phyloP scores from a whole-genome alignment of 192 early-diverging fungal species.

The Spizellomyces sp. region DNA sequence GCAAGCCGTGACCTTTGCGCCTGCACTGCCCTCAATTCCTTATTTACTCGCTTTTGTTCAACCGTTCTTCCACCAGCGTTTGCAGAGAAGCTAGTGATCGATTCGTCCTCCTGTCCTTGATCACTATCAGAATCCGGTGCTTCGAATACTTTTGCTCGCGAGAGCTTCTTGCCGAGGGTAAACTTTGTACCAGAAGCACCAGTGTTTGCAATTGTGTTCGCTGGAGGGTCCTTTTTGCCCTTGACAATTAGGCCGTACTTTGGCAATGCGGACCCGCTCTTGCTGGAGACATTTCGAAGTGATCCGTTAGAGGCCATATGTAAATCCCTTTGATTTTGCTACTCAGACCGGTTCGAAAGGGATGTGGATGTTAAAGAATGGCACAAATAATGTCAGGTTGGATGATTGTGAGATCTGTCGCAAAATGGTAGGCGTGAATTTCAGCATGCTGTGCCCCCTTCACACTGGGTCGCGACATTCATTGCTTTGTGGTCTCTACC shows the following conservation, averaged over 20 bases:
- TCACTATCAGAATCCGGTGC: constrained; percentile 17
- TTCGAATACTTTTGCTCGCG: constrained; percentile 5
- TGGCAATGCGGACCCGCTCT: too few species aligned
- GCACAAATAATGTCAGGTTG: too few species aligned
- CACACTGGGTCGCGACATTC: too few species aligned
- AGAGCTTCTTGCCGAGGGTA: constrained; percentile 18
- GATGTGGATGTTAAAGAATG: too few species aligned
- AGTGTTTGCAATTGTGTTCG: neutral
- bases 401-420: too few species aligned
- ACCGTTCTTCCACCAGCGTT: neutral
- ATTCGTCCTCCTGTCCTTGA: constrained; percentile 10
- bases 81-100: constrained; percentile 8
- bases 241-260: neutral
- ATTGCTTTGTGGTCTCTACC: too few species aligned
- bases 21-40: constrained; percentile 28
- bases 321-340: too few species aligned
- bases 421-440: too few species aligned
- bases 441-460: too few species aligned
- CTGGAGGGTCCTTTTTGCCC: neutral
- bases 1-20: constrained; percentile 10
- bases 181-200: constrained; percentile 6
- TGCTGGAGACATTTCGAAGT: too few species aligned
- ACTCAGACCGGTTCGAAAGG: too few species aligned
- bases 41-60: constrained; percentile 16
- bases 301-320: too few species aligned